These are phyloP conservation scores for Epicoccum sorghinum DNA, from an alignment of 2,329 filamentous ascomycete species.

Conservation along the genomic window DNA sequence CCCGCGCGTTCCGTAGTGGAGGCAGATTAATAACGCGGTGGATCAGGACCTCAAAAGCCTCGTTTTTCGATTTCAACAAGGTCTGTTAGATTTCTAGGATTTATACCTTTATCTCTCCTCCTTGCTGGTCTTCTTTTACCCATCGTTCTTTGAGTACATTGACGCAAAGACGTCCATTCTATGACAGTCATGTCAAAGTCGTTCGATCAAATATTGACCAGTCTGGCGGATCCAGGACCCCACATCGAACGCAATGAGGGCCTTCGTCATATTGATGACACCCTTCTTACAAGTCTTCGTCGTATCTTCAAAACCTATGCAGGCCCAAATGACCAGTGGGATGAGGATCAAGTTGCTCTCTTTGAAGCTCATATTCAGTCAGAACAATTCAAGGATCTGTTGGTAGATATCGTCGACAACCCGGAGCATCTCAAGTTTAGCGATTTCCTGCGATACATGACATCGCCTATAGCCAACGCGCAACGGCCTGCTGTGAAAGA, in stretches of 20 bases:
- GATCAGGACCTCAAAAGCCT: no score
- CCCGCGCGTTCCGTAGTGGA: no score
- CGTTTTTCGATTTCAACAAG: no score
- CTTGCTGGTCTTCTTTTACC: no score
- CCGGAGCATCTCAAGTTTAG: background rate
- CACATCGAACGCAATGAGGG: background rate
- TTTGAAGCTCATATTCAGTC: background rate
- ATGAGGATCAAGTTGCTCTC: background rate
- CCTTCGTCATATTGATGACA: background rate
- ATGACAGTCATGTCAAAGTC: background rate
- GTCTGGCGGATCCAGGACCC: background rate
- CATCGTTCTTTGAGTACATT: no score
- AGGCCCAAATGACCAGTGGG: background rate
- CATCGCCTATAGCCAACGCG: background rate
- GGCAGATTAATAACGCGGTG: no score
- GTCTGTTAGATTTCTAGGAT: no score
- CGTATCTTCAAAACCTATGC: background rate
- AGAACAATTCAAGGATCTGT: background rate
- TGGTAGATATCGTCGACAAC: background rate
- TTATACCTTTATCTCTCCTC: no score
- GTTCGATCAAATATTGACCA: background rate
- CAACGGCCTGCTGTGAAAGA: background rate
- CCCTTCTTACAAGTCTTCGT: background rate
- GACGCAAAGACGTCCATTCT: no score
- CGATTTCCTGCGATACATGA: background rate